Percentiles rank a stretch among this genome's conserved stretches.
Evolutionary conservation across 352 stramenopile species (phyloP).

Genomic region (Globisporangium spiculum): DNA sequence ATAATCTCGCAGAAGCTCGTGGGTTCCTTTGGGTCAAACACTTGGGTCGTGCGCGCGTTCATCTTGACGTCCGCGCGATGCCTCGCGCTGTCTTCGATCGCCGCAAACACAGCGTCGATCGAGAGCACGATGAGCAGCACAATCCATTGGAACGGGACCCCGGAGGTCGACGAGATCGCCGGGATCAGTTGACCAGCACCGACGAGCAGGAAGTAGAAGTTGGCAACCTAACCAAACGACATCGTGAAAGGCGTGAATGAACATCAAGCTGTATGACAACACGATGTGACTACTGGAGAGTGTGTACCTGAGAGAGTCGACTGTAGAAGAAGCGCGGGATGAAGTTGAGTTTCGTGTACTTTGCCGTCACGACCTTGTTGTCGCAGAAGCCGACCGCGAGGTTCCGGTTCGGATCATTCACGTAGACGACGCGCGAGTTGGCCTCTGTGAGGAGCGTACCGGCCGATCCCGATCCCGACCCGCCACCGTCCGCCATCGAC

Average conservation of each 20-base stretch:
- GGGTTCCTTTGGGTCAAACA: constrained; percentile 52
- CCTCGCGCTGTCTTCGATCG: constrained; percentile 79
- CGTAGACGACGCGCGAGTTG: constrained; percentile 64
- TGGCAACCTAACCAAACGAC: constrained; percentile 39
- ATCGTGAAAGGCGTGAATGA: not conserved
- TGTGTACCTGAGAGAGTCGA: constrained; percentile 66
- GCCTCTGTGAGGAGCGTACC: constrained; percentile 29
- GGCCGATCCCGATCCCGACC: constrained; percentile 1
- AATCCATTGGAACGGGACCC: constrained; percentile 86
- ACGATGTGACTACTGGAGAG: not conserved
- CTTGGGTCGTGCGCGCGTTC: constrained; percentile 62
- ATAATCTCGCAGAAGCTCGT: constrained; percentile 48
- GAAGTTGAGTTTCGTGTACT: constrained; percentile 89
- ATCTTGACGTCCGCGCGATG: constrained; percentile 80
- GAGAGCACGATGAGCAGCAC: constrained; percentile 81
- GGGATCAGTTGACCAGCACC: constrained; percentile 83
- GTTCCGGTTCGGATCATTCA: constrained; percentile 70
- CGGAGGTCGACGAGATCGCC: constrained; percentile 81
- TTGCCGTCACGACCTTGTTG: constrained; percentile 82
- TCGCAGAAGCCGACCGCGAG: constrained; percentile 52
- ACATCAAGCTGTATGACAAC: not conserved
- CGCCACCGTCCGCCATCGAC: constrained; percentile 3
- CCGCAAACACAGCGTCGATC: constrained; percentile 81
- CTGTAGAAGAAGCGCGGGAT: constrained; percentile 84
- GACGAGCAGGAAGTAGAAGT: constrained; percentile 90